A percentile compares a stretch with the other conserved stretches of the same genome.
Conservation (phyloP, 2,329 filamentous ascomycete species). For the Setomelanomma holmii region DNA sequence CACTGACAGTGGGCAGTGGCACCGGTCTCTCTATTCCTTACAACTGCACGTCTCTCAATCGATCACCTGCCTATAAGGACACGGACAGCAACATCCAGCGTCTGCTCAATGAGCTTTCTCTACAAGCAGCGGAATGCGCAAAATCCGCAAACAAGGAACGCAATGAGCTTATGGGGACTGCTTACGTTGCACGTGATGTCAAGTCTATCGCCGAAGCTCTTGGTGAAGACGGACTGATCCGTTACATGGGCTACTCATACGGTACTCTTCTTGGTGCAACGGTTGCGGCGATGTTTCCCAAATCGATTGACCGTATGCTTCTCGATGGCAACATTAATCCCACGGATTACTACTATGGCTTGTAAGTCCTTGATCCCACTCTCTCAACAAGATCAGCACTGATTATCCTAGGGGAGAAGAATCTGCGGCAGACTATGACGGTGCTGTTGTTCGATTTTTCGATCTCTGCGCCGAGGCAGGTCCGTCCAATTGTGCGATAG, state of each 20-base stretch:
- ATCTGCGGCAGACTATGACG: constrained; percentile 1
- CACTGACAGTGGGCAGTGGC: not conserved
- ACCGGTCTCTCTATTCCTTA: constrained; percentile 1
- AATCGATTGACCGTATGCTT: constrained; percentile 24
- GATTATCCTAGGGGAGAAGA: constrained; percentile 1
- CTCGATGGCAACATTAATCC: constrained; percentile 53
- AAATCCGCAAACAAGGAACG: not conserved
- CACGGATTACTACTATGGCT: constrained; percentile 12
- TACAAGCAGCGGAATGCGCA: not conserved
- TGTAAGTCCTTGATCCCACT: not conserved
- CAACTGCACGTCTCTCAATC: not conserved
- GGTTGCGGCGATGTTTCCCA: constrained; percentile 33
- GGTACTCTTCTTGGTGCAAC: constrained; percentile 48
- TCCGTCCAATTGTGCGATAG: constrained; percentile 8
- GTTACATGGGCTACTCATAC: constrained; percentile 52
- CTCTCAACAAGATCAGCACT: not conserved
- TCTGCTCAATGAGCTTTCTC: not conserved
- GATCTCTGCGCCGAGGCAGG: constrained; percentile 60
- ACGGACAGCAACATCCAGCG: not conserved
- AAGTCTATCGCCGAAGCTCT: constrained; percentile 55
- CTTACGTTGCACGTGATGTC: constrained; percentile 55
- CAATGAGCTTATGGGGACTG: constrained; percentile 47
- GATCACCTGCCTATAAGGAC: not conserved
- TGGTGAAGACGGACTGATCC: constrained; percentile 50
- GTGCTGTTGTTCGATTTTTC: constrained; percentile 56